Percentiles rank a stretch among this genome's conserved stretches.
Evolutionary conservation across 768 basidiomycete genomes (phyloP).

Genomic region (Kwoniella sp.): DNA sequence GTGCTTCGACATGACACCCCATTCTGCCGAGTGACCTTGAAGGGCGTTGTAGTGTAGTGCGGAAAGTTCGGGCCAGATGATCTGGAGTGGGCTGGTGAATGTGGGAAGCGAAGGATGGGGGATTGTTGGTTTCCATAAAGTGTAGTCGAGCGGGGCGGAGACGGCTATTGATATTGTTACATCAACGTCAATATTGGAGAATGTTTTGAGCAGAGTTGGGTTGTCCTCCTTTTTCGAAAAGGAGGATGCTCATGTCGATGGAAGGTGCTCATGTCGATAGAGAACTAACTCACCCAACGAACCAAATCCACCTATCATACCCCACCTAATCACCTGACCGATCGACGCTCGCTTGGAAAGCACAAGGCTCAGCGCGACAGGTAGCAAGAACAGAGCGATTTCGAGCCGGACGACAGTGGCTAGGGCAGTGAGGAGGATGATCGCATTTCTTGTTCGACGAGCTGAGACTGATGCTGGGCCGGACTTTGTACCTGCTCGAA

Average conservation of each 20-base stretch:
- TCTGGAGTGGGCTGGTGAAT: constrained; percentile 53
- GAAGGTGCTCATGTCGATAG: too few species aligned
- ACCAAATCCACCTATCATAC: constrained; percentile 43
- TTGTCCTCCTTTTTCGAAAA: too few species aligned
- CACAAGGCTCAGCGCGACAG: constrained; percentile 61
- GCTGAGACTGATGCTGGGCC: constrained; percentile 45
- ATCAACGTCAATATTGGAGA: neutral
- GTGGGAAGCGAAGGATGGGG: constrained; percentile 49
- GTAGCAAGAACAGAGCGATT: constrained; percentile 65
- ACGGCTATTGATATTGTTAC: constrained; percentile 62
- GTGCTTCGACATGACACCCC: constrained; percentile 69
- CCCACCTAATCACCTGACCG: constrained; percentile 25
- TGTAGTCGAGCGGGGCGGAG: constrained; percentile 74
- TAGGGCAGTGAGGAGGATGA: constrained; percentile 68
- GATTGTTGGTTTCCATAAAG: constrained; percentile 67
- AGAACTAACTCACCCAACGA: constrained; percentile 32
- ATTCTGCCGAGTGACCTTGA: constrained; percentile 81
- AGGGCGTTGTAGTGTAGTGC: constrained; percentile 82
- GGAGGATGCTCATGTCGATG: too few species aligned
- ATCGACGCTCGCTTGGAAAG: constrained; percentile 52
- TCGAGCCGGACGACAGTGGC: constrained; percentile 80
- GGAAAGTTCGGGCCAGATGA: constrained; percentile 84
- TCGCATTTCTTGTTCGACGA: constrained; percentile 60
- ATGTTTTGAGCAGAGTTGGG: constrained; percentile 9
- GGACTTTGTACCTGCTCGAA: constrained; percentile 20